Conservation (phyloP, 2,329 filamentous ascomycete species). For the Graphilbum fragrans region DNA sequence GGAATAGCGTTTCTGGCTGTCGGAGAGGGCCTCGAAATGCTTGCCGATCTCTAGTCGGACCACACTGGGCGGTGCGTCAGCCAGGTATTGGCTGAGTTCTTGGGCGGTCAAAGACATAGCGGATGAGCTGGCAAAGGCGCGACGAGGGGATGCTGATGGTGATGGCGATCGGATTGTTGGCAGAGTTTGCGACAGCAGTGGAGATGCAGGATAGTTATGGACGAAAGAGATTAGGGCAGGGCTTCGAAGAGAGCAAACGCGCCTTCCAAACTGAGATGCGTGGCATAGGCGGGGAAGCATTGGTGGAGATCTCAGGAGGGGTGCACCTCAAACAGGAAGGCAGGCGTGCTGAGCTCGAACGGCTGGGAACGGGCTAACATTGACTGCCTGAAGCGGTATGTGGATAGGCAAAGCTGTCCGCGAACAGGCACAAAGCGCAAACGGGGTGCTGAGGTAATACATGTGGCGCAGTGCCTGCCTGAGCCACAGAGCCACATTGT, state of each 20-base stretch:
- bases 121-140: constrained; percentile 7
- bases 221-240: background rate
- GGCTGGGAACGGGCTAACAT: background rate
- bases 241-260: background rate
- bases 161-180: background rate
- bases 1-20: constrained; percentile 78
- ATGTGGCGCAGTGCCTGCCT: no score
- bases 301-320: background rate
- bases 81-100: constrained; percentile 66
- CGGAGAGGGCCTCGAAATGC: constrained; percentile 70
- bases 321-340: background rate
- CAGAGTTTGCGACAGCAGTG: background rate
- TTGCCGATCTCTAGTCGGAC: constrained; percentile 83
- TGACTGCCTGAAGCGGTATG: no score
- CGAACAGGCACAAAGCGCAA: no score
- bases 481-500: no score
- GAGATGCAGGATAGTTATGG: background rate
- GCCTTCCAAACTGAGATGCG: background rate
- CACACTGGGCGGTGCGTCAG: constrained; percentile 79
- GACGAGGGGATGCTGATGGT: no score
- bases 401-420: no score
- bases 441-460: no score
- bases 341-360: background rate
- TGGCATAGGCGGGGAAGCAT: background rate
- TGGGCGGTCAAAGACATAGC: constrained; percentile 40